These are phyloP conservation scores for Paracoccidioides lutzii DNA, from an alignment of 2,329 filamentous ascomycete genomes.

Conservation along the genomic window DNA sequence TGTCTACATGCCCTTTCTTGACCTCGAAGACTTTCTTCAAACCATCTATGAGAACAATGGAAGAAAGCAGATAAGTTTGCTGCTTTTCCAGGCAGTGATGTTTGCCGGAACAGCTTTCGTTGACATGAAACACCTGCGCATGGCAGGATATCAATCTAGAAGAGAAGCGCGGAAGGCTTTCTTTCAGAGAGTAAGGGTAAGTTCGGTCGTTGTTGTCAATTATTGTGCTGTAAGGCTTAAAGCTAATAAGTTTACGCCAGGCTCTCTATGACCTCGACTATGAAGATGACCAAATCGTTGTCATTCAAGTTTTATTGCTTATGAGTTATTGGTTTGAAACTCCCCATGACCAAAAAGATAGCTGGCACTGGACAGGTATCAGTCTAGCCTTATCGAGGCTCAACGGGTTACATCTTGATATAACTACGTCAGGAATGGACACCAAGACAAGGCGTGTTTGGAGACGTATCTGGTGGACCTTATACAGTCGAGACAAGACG, in stretches of 20 bases:
- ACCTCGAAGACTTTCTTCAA: slow-evolving; percentile 46
- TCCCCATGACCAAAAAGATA: slow-evolving; percentile 92
- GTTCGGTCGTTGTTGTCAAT: slow-evolving; percentile 17
- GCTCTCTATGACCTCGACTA: slow-evolving; percentile 92
- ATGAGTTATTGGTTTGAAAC: slow-evolving; percentile 99
- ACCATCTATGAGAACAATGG: slow-evolving; percentile 54
- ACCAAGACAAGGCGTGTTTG: slow-evolving; percentile 63
- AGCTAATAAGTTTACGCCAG: slow-evolving; percentile 7
- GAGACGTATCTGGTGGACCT: slow-evolving; percentile 98
- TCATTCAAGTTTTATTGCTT: slow-evolving; percentile 76
- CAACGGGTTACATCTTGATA: slow-evolving; percentile 82
- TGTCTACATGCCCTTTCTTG: slow-evolving; percentile 83
- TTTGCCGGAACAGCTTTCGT: slow-evolving; percentile 84
- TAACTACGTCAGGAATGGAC: slow-evolving; percentile 63
- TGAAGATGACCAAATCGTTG: slow-evolving; percentile 73
- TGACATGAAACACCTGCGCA: slow-evolving; percentile 60
- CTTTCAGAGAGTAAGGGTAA: slow-evolving; percentile 73
- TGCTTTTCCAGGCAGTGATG: slow-evolving; percentile 90
- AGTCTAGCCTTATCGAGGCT: slow-evolving; percentile 86
- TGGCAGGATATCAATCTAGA: slow-evolving; percentile 63
- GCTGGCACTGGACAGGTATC: slow-evolving; percentile 98
- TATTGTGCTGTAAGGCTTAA: slow-evolving; percentile 1
- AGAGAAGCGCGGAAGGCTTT: slow-evolving; percentile 78
- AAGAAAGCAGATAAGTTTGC: slow-evolving; percentile 59
- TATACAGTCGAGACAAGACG: slow-evolving; percentile 85